phyloP scores from a whole-genome alignment of 2,329 filamentous ascomycete species.

The Fusarium humuli region DNA sequence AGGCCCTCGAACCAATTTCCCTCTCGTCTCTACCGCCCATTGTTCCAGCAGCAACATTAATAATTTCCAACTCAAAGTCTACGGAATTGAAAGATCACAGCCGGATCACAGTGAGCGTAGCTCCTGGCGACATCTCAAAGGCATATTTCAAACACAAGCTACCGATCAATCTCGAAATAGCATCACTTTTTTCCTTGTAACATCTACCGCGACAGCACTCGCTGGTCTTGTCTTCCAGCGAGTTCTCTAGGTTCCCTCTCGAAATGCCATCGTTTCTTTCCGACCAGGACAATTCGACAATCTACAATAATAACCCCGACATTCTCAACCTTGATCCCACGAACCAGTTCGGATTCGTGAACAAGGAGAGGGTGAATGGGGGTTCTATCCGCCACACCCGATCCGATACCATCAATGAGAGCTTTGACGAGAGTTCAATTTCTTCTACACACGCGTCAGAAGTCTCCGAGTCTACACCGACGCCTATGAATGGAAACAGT shows the following conservation, averaged over 20 bases:
- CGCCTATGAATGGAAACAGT: conserved; percentile 58
- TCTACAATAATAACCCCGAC: conserved; percentile 57
- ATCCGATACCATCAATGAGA: conserved; percentile 62
- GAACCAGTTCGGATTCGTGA: conserved; percentile 52
- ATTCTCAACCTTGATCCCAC: conserved; percentile 59
- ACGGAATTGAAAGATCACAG: conserved; percentile 10
- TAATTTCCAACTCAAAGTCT: conserved; percentile 34
- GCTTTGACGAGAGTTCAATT: conserved; percentile 66
- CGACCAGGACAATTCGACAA: conserved; percentile 58
- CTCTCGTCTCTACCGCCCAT: conserved; percentile 36
- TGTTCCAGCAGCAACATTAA: conserved; percentile 35
- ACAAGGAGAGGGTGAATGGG: conserved; percentile 53
- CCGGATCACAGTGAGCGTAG: conserved; percentile 15
- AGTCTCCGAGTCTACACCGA: conserved; percentile 59
- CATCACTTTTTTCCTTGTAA: conserved; percentile 42
- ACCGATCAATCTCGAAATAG: conserved; percentile 35
- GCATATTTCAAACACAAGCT: conserved; percentile 17
- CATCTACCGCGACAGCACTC: conserved; percentile 43
- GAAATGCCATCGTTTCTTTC: conserved; percentile 68
- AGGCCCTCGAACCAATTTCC: conserved; percentile 46
- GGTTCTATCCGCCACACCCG: conserved; percentile 55
- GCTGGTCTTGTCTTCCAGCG: conserved; percentile 42
- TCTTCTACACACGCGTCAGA: conserved; percentile 65
- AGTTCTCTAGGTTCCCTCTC: conserved; percentile 46
- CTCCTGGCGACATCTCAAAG: conserved; percentile 26